Base-by-base conservation (phyloP, 208 protist species). In the Angomonas desouzai region DNA sequence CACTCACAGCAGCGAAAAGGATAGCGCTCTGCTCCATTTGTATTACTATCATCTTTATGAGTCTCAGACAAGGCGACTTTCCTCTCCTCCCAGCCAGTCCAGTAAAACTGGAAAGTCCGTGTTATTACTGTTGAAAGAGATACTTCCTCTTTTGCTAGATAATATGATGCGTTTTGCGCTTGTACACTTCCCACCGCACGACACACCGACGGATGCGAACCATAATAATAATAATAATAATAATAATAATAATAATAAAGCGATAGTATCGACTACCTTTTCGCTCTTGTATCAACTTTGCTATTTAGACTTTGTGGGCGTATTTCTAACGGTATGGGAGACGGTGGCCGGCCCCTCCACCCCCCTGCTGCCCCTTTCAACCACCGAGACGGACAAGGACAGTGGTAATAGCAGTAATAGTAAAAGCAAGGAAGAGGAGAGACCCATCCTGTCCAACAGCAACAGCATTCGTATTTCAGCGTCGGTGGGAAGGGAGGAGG, bases 191-290 rank as follows among this genome's bases (percentile, higher is more conserved):
- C n/a, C n/a, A n/a, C n/a, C n/a, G n/a, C n/a, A n/a, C n/a, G n/a
- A n/a, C n/a, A n/a, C n/a, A n/a, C n/a, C n/a, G n/a, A n/a, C n/a
- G 36, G 36, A 43, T 18, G 13, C 6, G 36, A 43, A 43, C 36
- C 9, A 43, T 6, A 43, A 43, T 43, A 43, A 43, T 43, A 13
- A 43, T 18, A 43, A 43, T 43, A 43, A 43, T 43, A 43, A 43
- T 43, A 43, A 43, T 43, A 43, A 43, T 43, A 43, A 43, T 43
- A 43, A 43, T 43, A 43, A 43, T 43, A 43, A 43, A 18, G 36
- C 36, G 13, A 43, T 18, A 43, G 9, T 43, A 43, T 6, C 36
- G 36, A 43, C n/a, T n/a, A 40, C 13, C 36, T 40, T 40, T 40
- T 40, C 36, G 13, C 36, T 40, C 36, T 13, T 40, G 36, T 40